Conservation (phyloP, 164 flowering plant species). For the Chloranthus sessilifolius region DNA sequence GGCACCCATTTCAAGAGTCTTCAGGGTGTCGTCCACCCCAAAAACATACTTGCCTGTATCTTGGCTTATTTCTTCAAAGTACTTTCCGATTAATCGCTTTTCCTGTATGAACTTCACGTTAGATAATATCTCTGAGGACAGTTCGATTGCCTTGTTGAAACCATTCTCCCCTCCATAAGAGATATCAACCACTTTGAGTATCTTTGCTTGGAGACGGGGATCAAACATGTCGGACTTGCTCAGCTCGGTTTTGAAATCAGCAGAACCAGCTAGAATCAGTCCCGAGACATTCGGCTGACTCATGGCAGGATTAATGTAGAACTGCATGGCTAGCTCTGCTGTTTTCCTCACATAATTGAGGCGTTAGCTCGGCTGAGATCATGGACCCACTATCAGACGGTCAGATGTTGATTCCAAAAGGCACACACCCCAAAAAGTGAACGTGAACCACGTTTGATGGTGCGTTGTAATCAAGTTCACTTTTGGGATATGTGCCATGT, state of each 20-base stretch:
- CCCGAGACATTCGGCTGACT: constrained; percentile 45
- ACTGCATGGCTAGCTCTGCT: constrained; percentile 3
- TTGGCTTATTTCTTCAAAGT: neutral
- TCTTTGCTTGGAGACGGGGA: constrained; percentile 21
- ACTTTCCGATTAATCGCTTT: constrained; percentile 19
- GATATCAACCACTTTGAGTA: constrained; percentile 1
- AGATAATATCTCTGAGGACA: neutral
- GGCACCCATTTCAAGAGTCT: neutral
- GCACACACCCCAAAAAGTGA: too few species aligned
- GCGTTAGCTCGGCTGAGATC: too few species aligned
- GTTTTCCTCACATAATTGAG: constrained; percentile 3
- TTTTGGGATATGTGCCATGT: too few species aligned
- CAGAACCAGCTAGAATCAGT: constrained; percentile 40
- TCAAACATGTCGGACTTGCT: constrained; percentile 48
- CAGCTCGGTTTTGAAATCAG: constrained; percentile 42
- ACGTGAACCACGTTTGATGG: too few species aligned
- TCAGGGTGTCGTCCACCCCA: neutral
- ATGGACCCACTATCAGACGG: too few species aligned
- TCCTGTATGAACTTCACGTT: constrained; percentile 32
- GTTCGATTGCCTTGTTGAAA: neutral
- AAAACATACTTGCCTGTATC: constrained; percentile 1
- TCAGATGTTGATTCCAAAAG: too few species aligned
- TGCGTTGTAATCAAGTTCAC: too few species aligned
- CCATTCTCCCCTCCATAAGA: constrained; percentile 5
- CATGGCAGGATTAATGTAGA: constrained; percentile 31